Evolutionary conservation across 1,284 basidiomycete genomes (phyloP).

Genomic region (Golubevia sp.): DNA sequence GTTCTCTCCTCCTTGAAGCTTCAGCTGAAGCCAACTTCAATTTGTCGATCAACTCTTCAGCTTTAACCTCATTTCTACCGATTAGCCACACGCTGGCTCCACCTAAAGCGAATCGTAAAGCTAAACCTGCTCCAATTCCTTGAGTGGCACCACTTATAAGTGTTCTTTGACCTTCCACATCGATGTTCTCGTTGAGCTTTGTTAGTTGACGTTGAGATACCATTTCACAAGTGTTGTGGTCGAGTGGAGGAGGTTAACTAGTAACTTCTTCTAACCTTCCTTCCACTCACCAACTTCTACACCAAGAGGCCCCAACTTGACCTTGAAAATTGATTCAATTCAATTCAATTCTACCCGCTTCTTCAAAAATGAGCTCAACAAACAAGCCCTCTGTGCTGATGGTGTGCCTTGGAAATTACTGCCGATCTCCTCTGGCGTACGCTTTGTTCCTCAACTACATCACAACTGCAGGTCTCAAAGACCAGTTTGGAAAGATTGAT

Average conservation of each 20-base stretch:
- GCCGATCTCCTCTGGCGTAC: slow-evolving; percentile 22
- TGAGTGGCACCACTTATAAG: slow-evolving; percentile 44
- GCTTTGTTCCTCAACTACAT: slow-evolving; percentile 45
- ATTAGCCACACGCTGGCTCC: slow-evolving; percentile 44
- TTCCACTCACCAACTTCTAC: too few relatives aligned
- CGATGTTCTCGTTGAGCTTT: too few relatives aligned
- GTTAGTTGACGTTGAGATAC: too few relatives aligned
- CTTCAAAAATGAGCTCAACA: too few relatives aligned
- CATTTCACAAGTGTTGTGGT: too few relatives aligned
- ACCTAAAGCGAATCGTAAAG: slow-evolving; percentile 38
- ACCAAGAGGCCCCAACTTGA: too few relatives aligned
- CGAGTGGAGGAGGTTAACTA: too few relatives aligned
- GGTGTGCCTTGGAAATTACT: slow-evolving; percentile 7
- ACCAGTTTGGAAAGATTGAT: slow-evolving; percentile 42
- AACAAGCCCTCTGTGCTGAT: too few relatives aligned
- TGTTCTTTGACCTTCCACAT: slow-evolving; percentile 16
- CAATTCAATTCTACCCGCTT: too few relatives aligned
- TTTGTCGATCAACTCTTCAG: slow-evolving; percentile 21
- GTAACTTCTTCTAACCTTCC: too few relatives aligned
- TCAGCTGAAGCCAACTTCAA: slow-evolving; percentile 28
- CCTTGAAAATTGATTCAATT: too few relatives aligned
- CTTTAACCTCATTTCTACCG: slow-evolving; percentile 32
- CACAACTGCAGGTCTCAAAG: slow-evolving; percentile 17
- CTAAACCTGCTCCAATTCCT: slow-evolving; percentile 44
- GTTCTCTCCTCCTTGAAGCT: slow-evolving; percentile 10